These are phyloP conservation scores for Psilocybe mexicana DNA, from an alignment of 1,284 basidiomycete genomes.

Conservation along the genomic window DNA sequence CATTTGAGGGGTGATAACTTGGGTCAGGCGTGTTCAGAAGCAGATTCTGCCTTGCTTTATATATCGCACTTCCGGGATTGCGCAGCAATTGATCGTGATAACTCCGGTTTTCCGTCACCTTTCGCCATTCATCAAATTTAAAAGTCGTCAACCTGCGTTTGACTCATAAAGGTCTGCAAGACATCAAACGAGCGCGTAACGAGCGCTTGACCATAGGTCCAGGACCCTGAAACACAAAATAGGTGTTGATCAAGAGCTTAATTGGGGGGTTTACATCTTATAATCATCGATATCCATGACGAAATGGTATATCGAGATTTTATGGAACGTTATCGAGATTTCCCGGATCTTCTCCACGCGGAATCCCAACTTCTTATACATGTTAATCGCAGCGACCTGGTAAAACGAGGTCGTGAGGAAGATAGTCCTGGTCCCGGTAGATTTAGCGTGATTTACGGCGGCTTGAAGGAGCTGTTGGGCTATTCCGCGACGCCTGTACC, in stretches of 20 bases:
- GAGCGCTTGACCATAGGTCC: too few relatives aligned
- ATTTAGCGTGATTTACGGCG: slow-evolving; percentile 2
- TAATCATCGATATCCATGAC: neutral
- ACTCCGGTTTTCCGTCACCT: too few relatives aligned
- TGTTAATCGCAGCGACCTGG: neutral
- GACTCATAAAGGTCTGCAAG: too few relatives aligned
- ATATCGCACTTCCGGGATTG: too few relatives aligned
- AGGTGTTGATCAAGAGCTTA: neutral
- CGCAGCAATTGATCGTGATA: too few relatives aligned
- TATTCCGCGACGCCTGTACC: slow-evolving; percentile 5
- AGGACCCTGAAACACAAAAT: too few relatives aligned
- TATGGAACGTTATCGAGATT: neutral
- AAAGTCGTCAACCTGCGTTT: too few relatives aligned
- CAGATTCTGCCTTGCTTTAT: too few relatives aligned
- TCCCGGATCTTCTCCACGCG: neutral
- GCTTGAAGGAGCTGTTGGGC: slow-evolving; percentile 1
- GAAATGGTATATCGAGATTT: neutral
- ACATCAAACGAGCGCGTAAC: too few relatives aligned
- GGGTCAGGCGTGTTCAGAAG: too few relatives aligned
- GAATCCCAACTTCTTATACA: slow-evolving; percentile 3
- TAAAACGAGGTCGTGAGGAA: slow-evolving; percentile 5
- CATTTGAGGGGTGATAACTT: too few relatives aligned
- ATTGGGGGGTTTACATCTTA: neutral
- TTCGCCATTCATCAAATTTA: too few relatives aligned
- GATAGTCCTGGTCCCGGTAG: neutral